phyloP scores from a whole-genome alignment of 805 yeast species.

The Sugiyamaella mastotermitis region DNA sequence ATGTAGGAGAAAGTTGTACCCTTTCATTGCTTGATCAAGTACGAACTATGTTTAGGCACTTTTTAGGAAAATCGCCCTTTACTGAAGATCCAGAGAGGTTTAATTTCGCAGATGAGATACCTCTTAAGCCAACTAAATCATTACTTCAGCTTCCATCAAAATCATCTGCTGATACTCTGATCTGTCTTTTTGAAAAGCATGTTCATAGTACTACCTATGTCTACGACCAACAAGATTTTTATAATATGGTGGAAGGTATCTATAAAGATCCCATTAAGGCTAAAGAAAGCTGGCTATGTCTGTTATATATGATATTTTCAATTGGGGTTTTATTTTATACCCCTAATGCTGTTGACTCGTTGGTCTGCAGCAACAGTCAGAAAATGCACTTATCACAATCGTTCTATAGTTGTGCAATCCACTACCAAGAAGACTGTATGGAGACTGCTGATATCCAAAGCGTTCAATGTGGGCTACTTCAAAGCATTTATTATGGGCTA shows the following conservation, averaged over 20 bases:
- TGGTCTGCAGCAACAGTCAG: too few relatives aligned
- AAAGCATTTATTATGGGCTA: slow-evolving; percentile 35
- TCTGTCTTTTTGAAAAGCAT: slow-evolving; percentile 31
- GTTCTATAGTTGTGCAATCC: too few relatives aligned
- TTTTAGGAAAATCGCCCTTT: slow-evolving; percentile 30
- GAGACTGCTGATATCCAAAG: slow-evolving; percentile 36
- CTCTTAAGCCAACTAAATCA: slow-evolving; percentile 14
- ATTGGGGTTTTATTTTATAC: slow-evolving; percentile 3
- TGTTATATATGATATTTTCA: slow-evolving; percentile 31
- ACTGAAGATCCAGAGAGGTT: slow-evolving; percentile 34
- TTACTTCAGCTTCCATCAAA: slow-evolving; percentile 26
- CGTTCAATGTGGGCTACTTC: slow-evolving; percentile 34
- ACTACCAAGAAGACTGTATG: too few relatives aligned
- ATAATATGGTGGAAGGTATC: slow-evolving; percentile 23
- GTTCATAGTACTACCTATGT: slow-evolving; percentile 36
- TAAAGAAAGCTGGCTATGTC: slow-evolving; percentile 25
- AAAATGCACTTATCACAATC: too few relatives aligned
- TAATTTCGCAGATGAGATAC: slow-evolving; percentile 33
- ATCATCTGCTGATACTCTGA: slow-evolving; percentile 25
- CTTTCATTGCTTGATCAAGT: slow-evolving; percentile 36
- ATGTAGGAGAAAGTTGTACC: slow-evolving; percentile 39
- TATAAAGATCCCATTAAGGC: slow-evolving; percentile 28
- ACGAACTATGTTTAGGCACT: slow-evolving; percentile 30
- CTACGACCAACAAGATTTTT: slow-evolving; percentile 30
- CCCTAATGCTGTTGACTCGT: neutral